These are phyloP conservation scores for Arachis monticola DNA, from an alignment of 331 rosid species.

Conservation along the genomic window DNA sequence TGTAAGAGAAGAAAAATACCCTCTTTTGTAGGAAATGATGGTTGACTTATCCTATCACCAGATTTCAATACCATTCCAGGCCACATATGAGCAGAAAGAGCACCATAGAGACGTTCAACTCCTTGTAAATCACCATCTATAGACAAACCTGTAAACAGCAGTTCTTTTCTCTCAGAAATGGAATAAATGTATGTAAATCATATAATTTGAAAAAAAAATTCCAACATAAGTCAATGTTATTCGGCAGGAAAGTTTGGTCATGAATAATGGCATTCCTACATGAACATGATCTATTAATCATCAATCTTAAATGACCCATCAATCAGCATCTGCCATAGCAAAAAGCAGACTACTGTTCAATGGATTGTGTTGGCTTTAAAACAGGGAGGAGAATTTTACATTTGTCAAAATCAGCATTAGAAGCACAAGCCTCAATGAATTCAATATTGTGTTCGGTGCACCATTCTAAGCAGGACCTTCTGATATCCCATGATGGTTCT, in stretches of 20 bases:
- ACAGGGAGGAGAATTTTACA: constrained; percentile 51
- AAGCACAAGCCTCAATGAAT: constrained; percentile 86
- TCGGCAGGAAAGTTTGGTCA: constrained; percentile 7
- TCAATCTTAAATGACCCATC: background rate
- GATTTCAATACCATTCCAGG: constrained; percentile 92
- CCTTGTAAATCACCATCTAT: constrained; percentile 88
- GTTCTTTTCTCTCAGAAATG: constrained; percentile 18
- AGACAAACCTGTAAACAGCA: constrained; percentile 56
- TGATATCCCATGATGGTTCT: constrained; percentile 55
- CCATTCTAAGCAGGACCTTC: constrained; percentile 78
- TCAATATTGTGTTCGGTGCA: constrained; percentile 77
- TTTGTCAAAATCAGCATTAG: constrained; percentile 77
- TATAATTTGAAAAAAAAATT: background rate
- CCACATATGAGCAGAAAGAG: constrained; percentile 95
- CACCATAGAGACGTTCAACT: constrained; percentile 84
- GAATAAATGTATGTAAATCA: constrained; percentile 12
- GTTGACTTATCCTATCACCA: constrained; percentile 68
- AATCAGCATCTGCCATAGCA: constrained; percentile 17
- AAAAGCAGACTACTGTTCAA: constrained; percentile 13
- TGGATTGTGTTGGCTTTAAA: constrained; percentile 26
- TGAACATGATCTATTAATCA: constrained; percentile 15
- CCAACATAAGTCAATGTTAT: constrained; percentile 19
- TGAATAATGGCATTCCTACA: constrained; percentile 21
- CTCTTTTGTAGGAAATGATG: constrained; percentile 45
- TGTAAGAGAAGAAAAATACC: constrained; percentile 31